Conservation (phyloP, 768 basidiomycete species). For the Boletus pseudopeckii region DNA sequence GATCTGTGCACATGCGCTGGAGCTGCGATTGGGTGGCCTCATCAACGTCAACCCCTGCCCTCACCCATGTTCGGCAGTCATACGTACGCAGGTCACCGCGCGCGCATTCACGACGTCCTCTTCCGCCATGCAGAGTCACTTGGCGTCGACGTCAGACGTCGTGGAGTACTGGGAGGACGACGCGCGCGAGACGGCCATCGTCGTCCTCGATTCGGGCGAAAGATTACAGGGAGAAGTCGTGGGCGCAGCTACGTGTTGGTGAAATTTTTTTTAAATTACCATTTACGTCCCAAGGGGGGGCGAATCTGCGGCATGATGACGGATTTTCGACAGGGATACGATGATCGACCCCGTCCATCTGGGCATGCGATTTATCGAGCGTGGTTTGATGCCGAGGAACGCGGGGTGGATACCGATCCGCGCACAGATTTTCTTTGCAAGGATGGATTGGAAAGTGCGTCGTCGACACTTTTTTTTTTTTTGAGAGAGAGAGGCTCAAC, state of each 20-base stretch:
- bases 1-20: constrained; percentile 11
- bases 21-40: constrained; percentile 20
- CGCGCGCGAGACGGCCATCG: constrained; percentile 5
- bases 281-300: not conserved
- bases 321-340: constrained; percentile 16
- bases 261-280: not conserved
- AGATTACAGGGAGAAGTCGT: constrained; percentile 19
- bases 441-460: constrained; percentile 21
- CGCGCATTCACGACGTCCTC: constrained; percentile 21
- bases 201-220: constrained; percentile 17
- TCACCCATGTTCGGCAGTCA: constrained; percentile 13
- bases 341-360: constrained; percentile 25
- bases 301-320: not conserved
- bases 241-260: constrained; percentile 25
- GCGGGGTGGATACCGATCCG: constrained; percentile 22
- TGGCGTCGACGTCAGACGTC: constrained; percentile 23
- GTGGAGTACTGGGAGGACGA: constrained; percentile 20
- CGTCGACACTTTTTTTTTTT: not conserved
- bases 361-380: constrained; percentile 30
- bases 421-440: constrained; percentile 17
- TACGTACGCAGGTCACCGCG: constrained; percentile 24
- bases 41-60: constrained; percentile 17
- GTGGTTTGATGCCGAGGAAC: constrained; percentile 26
- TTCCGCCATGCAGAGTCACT: constrained; percentile 21
- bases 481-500: not conserved